phyloP scores from a whole-genome alignment of 73 alveolate genomes.

The Symbiodinium natans region DNA sequence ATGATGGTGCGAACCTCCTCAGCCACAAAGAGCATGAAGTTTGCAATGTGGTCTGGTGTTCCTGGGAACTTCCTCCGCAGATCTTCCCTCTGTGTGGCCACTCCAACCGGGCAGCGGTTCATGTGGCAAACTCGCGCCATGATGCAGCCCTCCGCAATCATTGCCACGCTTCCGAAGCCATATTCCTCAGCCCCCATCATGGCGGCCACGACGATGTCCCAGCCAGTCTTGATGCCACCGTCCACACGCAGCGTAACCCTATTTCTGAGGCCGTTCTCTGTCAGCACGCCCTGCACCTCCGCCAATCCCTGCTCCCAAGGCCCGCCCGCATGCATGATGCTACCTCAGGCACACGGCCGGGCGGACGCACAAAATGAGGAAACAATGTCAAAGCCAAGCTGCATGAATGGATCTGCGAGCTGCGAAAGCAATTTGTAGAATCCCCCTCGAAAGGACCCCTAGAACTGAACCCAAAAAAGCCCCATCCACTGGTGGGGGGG shows the following conservation, averaged over 20 bases:
- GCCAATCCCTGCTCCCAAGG: constrained; percentile 94
- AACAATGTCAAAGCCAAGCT: too few species aligned
- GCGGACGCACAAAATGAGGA: too few species aligned
- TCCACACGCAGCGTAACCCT: constrained; percentile 92
- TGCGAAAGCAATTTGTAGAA: too few species aligned
- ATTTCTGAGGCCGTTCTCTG: constrained; percentile 55
- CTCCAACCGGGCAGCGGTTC: constrained; percentile 95
- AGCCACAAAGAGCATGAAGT: constrained; percentile 94
- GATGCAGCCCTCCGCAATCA: constrained; percentile 91
- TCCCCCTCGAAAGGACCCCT: too few species aligned
- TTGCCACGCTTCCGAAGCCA: constrained; percentile 93
- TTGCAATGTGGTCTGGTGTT: constrained; percentile 93
- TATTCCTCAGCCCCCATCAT: constrained; percentile 94
- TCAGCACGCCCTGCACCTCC: constrained; percentile 68
- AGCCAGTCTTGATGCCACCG: constrained; percentile 85
- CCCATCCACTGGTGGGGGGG: neutral
- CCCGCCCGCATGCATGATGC: constrained; percentile 94
- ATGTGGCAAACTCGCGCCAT: constrained; percentile 94
- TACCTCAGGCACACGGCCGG: neutral
- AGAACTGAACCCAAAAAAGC: too few species aligned
- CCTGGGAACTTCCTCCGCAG: constrained; percentile 92
- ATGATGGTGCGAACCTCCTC: constrained; percentile 94
- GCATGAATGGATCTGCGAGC: too few species aligned
- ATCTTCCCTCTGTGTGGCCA: constrained; percentile 93
- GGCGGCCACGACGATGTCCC: constrained; percentile 94